These are phyloP conservation scores for Candida pseudoglaebosa DNA, from an alignment of 805 yeast species.

Conservation along the genomic window DNA sequence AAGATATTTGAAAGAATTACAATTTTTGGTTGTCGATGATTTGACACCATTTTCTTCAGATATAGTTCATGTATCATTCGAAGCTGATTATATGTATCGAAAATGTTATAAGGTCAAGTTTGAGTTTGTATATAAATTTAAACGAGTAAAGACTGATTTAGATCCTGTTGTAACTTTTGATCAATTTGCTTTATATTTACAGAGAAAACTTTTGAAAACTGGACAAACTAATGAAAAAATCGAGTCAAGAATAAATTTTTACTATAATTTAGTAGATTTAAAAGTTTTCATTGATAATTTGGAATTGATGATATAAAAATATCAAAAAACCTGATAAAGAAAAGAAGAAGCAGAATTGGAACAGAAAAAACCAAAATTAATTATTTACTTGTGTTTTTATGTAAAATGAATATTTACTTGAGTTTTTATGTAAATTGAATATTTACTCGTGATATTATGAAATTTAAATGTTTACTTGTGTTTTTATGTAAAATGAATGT, in stretches of 20 bases:
- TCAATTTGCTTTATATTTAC: slow-evolving; percentile 1
- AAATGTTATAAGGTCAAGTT: background rate
- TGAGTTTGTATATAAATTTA: slow-evolving; percentile 1
- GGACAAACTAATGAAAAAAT: background rate
- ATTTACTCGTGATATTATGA: no score
- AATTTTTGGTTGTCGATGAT: background rate
- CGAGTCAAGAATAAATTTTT: background rate
- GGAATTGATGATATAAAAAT: no score
- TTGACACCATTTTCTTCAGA: no score
- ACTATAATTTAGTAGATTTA: slow-evolving; percentile 2
- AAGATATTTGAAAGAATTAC: background rate
- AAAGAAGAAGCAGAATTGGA: no score
- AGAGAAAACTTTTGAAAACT: background rate
- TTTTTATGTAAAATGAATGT: no score
- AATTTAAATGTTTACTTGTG: no score
- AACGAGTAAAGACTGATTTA: background rate
- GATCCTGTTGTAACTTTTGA: slow-evolving; percentile 2
- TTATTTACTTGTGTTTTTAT: no score
- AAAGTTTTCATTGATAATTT: slow-evolving; percentile 1
- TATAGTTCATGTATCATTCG: background rate
- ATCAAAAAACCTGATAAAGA: no score
- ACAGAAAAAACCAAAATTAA: no score
- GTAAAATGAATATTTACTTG: no score
- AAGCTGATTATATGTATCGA: background rate
- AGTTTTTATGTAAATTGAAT: no score